Percentiles rank a stretch among this genome's conserved stretches.
These are phyloP conservation scores for Tetracladium setigerum DNA, from an alignment of 495 filamentous ascomycete species.

Conservation along the genomic window DNA sequence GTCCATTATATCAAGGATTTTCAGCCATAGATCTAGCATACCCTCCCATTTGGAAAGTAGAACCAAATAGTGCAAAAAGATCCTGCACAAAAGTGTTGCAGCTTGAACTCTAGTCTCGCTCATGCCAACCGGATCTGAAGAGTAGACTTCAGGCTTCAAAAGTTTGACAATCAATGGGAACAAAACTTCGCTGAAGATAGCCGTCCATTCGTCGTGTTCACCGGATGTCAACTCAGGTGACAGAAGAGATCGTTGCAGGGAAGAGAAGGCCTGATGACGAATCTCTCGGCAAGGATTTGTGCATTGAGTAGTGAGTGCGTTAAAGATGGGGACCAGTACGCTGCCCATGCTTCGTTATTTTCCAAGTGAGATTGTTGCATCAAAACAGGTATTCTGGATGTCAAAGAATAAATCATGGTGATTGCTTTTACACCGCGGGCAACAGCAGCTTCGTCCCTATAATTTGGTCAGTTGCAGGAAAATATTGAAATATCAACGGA, in stretches of 20 bases:
- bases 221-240: slow-evolving; percentile 69
- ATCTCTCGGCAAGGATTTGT: slow-evolving; percentile 94
- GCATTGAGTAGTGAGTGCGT: slow-evolving; percentile 79
- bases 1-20: slow-evolving; percentile 92
- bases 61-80: slow-evolving; percentile 90
- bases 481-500: neutral
- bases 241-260: slow-evolving; percentile 76
- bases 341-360: slow-evolving; percentile 85
- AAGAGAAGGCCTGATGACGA: slow-evolving; percentile 79
- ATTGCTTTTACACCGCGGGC: slow-evolving; percentile 74
- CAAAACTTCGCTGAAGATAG: slow-evolving; percentile 89
- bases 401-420: slow-evolving; percentile 70
- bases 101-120: slow-evolving; percentile 89
- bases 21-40: slow-evolving; percentile 90
- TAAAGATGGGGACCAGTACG: slow-evolving; percentile 98
- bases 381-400: slow-evolving; percentile 68
- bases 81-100: slow-evolving; percentile 84
- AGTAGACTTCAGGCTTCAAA: slow-evolving; percentile 92
- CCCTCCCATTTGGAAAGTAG: slow-evolving; percentile 76
- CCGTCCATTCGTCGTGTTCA: slow-evolving; percentile 85
- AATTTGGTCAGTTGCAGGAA: slow-evolving; percentile 15
- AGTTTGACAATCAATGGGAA: slow-evolving; percentile 89
- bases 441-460: slow-evolving; percentile 64
- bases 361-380: slow-evolving; percentile 94
- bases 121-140: slow-evolving; percentile 89